Evolutionary conservation across 345 rosid species (phyloP).

Genomic region (Cardamine resedifolia): DNA sequence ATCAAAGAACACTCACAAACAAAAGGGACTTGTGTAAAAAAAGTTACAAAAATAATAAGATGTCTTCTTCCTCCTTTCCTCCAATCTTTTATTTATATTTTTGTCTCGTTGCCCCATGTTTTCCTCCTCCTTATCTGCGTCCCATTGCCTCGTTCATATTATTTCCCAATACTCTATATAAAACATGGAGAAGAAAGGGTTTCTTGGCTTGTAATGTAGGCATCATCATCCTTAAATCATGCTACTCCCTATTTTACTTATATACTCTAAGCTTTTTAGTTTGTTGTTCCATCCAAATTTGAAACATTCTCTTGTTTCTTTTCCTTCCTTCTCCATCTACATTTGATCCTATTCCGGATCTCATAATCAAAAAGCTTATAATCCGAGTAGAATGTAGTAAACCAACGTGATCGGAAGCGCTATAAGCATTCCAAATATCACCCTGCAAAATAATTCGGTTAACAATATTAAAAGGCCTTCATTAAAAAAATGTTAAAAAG

Average conservation of each 20-base stretch:
- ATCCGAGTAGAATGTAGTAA: slow-evolving; percentile 85
- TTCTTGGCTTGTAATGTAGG: slow-evolving; percentile 33
- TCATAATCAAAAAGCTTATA: slow-evolving; percentile 40
- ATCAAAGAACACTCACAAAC: slow-evolving; percentile 33
- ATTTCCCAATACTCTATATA: slow-evolving; percentile 29
- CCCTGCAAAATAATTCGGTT: slow-evolving; percentile 51
- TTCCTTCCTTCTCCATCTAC: slow-evolving; percentile 18
- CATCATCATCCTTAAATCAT: slow-evolving; percentile 38
- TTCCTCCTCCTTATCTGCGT: slow-evolving; percentile 39
- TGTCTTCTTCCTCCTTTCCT: slow-evolving; percentile 27
- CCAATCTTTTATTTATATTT: slow-evolving; percentile 23
- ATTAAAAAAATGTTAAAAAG: background rate
- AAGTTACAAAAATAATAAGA: slow-evolving; percentile 25
- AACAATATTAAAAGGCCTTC: background rate
- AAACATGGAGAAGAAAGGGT: slow-evolving; percentile 34
- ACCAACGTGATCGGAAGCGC: slow-evolving; percentile 92
- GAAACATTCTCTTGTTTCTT: background rate
- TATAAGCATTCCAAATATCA: slow-evolving; percentile 92
- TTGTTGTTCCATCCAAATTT: slow-evolving; percentile 20
- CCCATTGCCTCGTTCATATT: slow-evolving; percentile 24
- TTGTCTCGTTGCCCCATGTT: slow-evolving; percentile 36
- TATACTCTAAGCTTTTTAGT: slow-evolving; percentile 24
- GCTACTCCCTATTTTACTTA: slow-evolving; percentile 38
- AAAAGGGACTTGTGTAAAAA: slow-evolving; percentile 22
- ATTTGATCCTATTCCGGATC: background rate